These are phyloP conservation scores for Tylopilus sp. DNA, from an alignment of 768 basidiomycete species.

Conservation along the genomic window DNA sequence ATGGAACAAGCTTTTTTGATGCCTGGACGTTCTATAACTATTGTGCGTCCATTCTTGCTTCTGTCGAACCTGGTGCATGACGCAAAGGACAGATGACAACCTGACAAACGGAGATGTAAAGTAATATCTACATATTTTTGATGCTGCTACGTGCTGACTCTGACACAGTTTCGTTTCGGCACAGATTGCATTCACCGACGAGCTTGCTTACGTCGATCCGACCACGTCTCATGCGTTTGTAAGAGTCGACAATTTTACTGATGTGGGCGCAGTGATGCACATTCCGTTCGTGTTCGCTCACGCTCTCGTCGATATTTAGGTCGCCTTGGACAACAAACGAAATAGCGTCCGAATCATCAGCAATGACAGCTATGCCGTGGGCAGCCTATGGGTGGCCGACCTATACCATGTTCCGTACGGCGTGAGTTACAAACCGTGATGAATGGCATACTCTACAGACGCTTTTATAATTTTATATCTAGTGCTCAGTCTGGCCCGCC, in stretches of 20 bases:
- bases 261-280: constrained; percentile 29
- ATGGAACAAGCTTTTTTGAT: constrained; percentile 62
- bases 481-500: constrained; percentile 75
- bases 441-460: not conserved
- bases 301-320: constrained; percentile 12
- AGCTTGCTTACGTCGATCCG: constrained; percentile 61
- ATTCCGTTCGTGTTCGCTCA: not conserved
- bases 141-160: constrained; percentile 2
- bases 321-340: constrained; percentile 50
- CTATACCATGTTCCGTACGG: constrained; percentile 64
- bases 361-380: constrained; percentile 52
- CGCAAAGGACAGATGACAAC: constrained; percentile 50
- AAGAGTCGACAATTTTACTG: constrained; percentile 68
- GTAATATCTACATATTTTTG: constrained; percentile 37
- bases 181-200: constrained; percentile 39
- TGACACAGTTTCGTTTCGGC: constrained; percentile 48
- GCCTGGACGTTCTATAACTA: constrained; percentile 63
- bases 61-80: not conserved
- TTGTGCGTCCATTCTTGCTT: constrained; percentile 36
- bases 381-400: constrained; percentile 63
- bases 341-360: constrained; percentile 65
- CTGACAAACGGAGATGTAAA: constrained; percentile 63
- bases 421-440: constrained; percentile 35
- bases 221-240: constrained; percentile 71
- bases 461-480: not conserved